Evolutionary conservation across 345 rosid genomes (phyloP).

Genomic region (Pelargonium nanum): DNA sequence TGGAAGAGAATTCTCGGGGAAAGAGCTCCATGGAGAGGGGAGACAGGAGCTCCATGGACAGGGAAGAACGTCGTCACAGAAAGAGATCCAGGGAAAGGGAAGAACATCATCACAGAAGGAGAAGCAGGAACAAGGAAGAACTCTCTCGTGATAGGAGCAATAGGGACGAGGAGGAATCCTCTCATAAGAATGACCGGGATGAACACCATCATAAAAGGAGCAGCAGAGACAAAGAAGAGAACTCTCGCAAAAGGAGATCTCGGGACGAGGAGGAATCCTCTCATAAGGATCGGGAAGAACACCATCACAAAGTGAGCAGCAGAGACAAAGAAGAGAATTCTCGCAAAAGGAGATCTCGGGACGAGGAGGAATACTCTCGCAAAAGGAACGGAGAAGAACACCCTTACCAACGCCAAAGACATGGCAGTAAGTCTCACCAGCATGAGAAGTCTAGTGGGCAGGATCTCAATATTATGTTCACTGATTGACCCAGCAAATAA

Average conservation of each 20-base stretch:
- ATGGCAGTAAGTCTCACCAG: slow-evolving; percentile 7
- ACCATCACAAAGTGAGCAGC: no score
- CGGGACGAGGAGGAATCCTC: slow-evolving; percentile 24
- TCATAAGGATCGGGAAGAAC: slow-evolving; percentile 20
- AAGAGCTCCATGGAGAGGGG: slow-evolving; percentile 14
- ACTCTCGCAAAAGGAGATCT: slow-evolving; percentile 17
- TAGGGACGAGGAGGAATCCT: slow-evolving; percentile 18
- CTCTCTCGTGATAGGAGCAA: slow-evolving; percentile 18
- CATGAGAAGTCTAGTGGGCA: slow-evolving; percentile 3
- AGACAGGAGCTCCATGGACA: background rate
- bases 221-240: slow-evolving; percentile 17
- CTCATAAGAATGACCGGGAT: slow-evolving; percentile 8
- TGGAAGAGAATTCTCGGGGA: slow-evolving; percentile 14
- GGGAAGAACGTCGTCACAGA: slow-evolving; percentile 13
- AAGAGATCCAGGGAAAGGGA: slow-evolving; percentile 24
- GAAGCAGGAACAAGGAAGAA: slow-evolving; percentile 13
- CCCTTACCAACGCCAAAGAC: slow-evolving; percentile 13
- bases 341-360: slow-evolving; percentile 21
- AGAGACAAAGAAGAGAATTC: no score
- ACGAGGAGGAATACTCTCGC: slow-evolving; percentile 15
- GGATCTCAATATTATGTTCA: background rate
- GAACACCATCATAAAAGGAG: slow-evolving; percentile 11
- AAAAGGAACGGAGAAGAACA: slow-evolving; percentile 14
- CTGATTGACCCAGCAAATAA: no score
- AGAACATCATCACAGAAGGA: slow-evolving; percentile 12